These are phyloP conservation scores for Pleurotus djamor DNA, from an alignment of 768 basidiomycete species.

Conservation along the genomic window DNA sequence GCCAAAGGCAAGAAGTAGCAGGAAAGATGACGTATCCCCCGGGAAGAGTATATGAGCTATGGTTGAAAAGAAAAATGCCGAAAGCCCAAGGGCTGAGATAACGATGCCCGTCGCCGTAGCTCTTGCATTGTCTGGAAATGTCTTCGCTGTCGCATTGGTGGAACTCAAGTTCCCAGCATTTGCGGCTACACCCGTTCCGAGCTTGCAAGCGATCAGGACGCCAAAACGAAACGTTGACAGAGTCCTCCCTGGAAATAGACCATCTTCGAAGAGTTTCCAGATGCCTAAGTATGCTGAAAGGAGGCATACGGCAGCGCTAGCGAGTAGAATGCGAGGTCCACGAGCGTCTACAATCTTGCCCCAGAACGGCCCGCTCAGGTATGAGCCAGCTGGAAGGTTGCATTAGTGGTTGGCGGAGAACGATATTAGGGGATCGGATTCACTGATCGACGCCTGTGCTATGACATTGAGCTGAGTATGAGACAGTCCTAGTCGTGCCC, in stretches of 20 bases:
- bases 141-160: constrained; percentile 82
- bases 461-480: constrained; percentile 85
- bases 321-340: constrained; percentile 73
- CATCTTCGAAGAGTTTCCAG: constrained; percentile 59
- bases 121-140: constrained; percentile 75
- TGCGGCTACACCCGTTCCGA: constrained; percentile 83
- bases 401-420: background rate
- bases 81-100: constrained; percentile 85
- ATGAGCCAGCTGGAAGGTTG: constrained; percentile 57
- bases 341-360: constrained; percentile 74
- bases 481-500: constrained; percentile 66
- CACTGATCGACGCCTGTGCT: constrained; percentile 74
- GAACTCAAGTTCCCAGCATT: constrained; percentile 62
- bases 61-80: constrained; percentile 86
- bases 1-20: constrained; percentile 74
- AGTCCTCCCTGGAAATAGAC: constrained; percentile 31
- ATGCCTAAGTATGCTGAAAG: constrained; percentile 77
- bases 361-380: constrained; percentile 72
- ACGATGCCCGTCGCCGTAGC: constrained; percentile 78
- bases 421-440: background rate
- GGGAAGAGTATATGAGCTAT: constrained; percentile 71
- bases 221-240: constrained; percentile 42
- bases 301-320: constrained; percentile 54
- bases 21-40: constrained; percentile 75
- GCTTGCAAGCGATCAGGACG: constrained; percentile 59